Percentiles rank a stretch among this genome's conserved stretches.
Conservation (phyloP, 2,329 filamentous ascomycete species). For the Magnaporthiopsis rhizophila region DNA sequence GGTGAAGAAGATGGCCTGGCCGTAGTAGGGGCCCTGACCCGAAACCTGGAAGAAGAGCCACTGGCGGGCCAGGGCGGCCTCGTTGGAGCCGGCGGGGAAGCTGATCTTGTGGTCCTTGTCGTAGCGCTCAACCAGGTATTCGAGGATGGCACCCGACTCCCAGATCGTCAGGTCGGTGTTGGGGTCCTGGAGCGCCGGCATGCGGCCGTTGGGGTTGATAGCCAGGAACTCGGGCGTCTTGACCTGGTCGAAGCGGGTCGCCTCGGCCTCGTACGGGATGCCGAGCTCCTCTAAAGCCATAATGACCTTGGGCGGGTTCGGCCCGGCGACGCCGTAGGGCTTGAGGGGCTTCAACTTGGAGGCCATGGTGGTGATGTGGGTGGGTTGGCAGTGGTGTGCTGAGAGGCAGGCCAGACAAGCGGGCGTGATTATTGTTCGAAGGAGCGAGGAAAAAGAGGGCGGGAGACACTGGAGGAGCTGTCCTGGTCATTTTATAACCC, state of each 20-base stretch:
- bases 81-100: conserved; percentile 25
- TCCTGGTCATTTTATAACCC: too few species aligned
- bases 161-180: conserved; percentile 37
- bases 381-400: neutral
- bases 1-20: conserved; percentile 22
- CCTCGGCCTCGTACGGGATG: conserved; percentile 19
- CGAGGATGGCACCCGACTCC: conserved; percentile 42
- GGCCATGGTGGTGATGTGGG: conserved; percentile 9
- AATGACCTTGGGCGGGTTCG: conserved; percentile 23
- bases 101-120: conserved; percentile 32
- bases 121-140: conserved; percentile 37
- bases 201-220: conserved; percentile 12
- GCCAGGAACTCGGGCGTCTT: conserved; percentile 20
- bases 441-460: neutral
- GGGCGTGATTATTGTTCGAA: neutral
- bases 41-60: conserved; percentile 35
- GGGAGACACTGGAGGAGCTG: too few species aligned
- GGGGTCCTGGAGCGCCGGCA: conserved; percentile 19
- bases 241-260: conserved; percentile 18
- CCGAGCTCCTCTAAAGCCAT: conserved; percentile 23
- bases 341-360: conserved; percentile 21
- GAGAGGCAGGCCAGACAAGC: too few species aligned
- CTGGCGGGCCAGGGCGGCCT: conserved; percentile 29
- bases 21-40: conserved; percentile 36
- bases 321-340: conserved; percentile 17